A percentile compares a stretch with the other conserved stretches of the same genome.
Conservation (phyloP, 139 green algal genomes). For the Chlorella sp. region DNA sequence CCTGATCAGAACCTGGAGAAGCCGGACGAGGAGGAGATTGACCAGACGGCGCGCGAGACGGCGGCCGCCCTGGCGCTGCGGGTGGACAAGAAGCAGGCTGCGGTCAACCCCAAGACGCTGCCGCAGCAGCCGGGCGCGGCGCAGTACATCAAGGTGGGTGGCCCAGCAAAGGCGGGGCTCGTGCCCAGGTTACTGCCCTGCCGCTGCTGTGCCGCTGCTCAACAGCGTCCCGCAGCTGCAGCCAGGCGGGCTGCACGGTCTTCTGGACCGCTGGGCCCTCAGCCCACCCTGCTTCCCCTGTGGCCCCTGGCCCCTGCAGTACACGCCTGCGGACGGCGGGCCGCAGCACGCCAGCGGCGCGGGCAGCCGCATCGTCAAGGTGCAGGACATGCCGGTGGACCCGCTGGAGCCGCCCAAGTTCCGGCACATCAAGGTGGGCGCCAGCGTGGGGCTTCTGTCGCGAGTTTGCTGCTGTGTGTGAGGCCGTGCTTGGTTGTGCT, state of each 20-base stretch:
- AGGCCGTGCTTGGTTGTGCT: too few relatives aligned
- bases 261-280: neutral
- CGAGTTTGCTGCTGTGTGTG: too few relatives aligned
- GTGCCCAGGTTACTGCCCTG: too few relatives aligned
- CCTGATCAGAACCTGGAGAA: conserved; percentile 55
- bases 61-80: conserved; percentile 69
- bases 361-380: conserved; percentile 93
- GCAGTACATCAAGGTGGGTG: conserved; percentile 83
- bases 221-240: too few relatives aligned
- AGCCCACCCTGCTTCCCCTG: neutral
- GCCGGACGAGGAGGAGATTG: conserved; percentile 86
- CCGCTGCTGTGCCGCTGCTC: too few relatives aligned
- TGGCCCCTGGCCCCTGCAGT: too few relatives aligned
- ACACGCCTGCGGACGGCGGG: conserved; percentile 87
- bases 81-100: conserved; percentile 82
- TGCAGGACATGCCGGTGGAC: conserved; percentile 96
- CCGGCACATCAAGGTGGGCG: conserved; percentile 30
- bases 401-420: conserved; percentile 98
- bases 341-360: conserved; percentile 68
- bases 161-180: neutral
- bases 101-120: conserved; percentile 81
- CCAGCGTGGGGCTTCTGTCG: neutral
- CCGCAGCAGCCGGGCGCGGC: conserved; percentile 73
- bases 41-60: conserved; percentile 74
- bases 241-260: neutral